Evolutionary conservation across 768 basidiomycete genomes (phyloP).

Genomic region (Rhodotorula taiwanensis): DNA sequence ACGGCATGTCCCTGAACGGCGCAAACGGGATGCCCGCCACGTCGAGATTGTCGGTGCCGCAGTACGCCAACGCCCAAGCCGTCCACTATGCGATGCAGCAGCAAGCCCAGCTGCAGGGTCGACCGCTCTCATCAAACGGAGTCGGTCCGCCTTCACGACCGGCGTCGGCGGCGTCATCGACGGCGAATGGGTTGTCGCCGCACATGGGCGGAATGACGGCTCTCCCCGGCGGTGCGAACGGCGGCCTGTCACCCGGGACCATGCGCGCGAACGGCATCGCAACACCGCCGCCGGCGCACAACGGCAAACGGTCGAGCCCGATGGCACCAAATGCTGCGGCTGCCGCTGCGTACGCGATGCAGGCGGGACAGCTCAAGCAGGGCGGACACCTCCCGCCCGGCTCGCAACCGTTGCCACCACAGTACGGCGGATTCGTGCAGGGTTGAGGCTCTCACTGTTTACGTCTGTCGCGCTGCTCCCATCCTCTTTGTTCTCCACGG

Average conservation of each 20-base stretch:
- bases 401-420: background rate
- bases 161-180: conserved; percentile 6
- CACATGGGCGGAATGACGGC: background rate
- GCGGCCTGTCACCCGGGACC: background rate
- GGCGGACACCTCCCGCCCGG: background rate
- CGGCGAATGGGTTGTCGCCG: background rate
- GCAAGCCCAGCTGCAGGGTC: conserved; percentile 14
- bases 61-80: conserved; percentile 23
- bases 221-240: background rate
- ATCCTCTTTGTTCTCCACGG: background rate
- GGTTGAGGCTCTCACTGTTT: background rate
- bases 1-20: conserved; percentile 13
- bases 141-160: conserved; percentile 11
- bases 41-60: conserved; percentile 26
- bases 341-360: background rate
- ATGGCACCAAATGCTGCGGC: background rate
- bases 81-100: conserved; percentile 23
- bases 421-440: conserved; percentile 6
- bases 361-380: background rate
- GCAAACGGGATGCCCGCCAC: conserved; percentile 25
- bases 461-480: no score
- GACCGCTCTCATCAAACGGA: conserved; percentile 8
- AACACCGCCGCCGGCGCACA: conserved; percentile 2
- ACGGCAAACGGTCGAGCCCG: background rate
- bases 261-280: background rate